Evolutionary conservation across 352 stramenopile species (phyloP).

Genomic region (Phytophthora pinifolia): DNA sequence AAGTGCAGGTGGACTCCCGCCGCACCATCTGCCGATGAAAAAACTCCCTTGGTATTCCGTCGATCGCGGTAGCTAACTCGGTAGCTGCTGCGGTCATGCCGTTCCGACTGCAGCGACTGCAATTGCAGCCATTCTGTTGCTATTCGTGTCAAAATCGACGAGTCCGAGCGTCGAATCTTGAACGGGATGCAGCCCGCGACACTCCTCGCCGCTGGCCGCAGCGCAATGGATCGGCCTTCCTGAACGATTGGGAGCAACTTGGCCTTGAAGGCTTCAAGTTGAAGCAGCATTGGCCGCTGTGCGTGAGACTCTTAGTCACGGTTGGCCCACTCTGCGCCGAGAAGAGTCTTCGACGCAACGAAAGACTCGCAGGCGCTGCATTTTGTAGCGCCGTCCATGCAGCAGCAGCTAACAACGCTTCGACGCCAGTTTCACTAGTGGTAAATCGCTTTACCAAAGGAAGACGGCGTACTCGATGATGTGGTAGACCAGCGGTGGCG

Average conservation of each 20-base stretch:
- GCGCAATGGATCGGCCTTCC: constrained; percentile 5
- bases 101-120: too few relatives aligned
- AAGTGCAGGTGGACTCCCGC: too few relatives aligned
- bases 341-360: neutral
- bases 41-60: too few relatives aligned
- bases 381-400: constrained; percentile 15
- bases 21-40: too few relatives aligned
- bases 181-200: neutral
- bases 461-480: constrained; percentile 65
- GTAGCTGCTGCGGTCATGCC: too few relatives aligned
- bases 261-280: too few relatives aligned
- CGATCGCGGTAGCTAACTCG: too few relatives aligned
- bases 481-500: constrained; percentile 40
- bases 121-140: too few relatives aligned
- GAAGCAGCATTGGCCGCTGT: neutral
- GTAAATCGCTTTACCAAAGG: constrained; percentile 42
- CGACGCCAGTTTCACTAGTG: constrained; percentile 1
- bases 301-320: neutral
- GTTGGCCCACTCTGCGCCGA: too few relatives aligned
- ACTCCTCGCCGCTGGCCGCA: constrained; percentile 1
- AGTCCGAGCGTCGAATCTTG: constrained; percentile 6
- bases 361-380: neutral
- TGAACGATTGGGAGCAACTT: constrained; percentile 7
- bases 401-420: constrained; percentile 20
- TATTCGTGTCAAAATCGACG: too few relatives aligned